Conservation (phyloP, 345 rosid species). For the Melaleuca alternifolia region DNA sequence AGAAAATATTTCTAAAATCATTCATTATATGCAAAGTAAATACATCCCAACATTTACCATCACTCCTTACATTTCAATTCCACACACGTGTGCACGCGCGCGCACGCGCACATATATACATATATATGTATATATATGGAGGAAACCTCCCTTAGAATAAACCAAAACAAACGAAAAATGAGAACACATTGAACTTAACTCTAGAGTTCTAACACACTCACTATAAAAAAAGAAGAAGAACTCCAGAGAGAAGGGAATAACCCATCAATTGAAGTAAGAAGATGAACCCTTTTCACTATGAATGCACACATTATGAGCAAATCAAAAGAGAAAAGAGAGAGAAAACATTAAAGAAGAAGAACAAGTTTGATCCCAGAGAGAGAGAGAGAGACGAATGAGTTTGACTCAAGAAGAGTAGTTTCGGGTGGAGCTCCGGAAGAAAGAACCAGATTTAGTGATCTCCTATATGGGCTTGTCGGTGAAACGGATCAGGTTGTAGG, state of each 20-base stretch:
- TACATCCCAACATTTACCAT: neutral
- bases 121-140: too few species aligned
- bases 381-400: neutral
- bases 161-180: too few species aligned
- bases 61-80: neutral
- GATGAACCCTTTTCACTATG: neutral
- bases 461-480: slow-evolving; percentile 41
- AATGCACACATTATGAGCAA: neutral
- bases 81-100: too few species aligned
- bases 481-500: slow-evolving; percentile 37
- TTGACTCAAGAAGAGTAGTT: neutral
- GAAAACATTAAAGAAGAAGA: neutral
- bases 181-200: too few species aligned
- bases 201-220: too few species aligned
- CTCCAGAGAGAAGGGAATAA: too few species aligned
- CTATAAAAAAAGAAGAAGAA: too few species aligned
- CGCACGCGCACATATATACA: too few species aligned
- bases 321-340: neutral
- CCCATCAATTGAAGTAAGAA: neutral
- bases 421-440: slow-evolving; percentile 1
- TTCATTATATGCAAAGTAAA: too few species aligned
- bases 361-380: neutral
- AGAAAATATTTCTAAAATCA: too few species aligned
- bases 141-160: neutral
- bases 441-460: slow-evolving; percentile 11